Base-by-base conservation (phyloP, 148 eudicot species). In the Vaccinium darrowii region DNA sequence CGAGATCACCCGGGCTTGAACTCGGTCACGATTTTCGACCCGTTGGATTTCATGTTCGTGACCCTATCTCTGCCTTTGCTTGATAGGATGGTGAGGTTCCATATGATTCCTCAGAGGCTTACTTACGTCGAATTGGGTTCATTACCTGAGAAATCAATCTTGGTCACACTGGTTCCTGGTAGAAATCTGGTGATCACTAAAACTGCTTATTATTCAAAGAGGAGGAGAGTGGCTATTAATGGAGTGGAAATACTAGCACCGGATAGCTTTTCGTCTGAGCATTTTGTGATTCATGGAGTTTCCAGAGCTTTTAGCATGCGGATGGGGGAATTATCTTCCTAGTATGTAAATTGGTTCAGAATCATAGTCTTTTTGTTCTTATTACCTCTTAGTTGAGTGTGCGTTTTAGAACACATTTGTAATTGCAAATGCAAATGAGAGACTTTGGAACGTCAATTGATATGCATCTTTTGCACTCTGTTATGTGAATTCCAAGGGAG, bases 261-360 rank as follows among this genome's bases (percentile, higher is more conserved):
- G 16, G 93, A 92, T 86, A 76, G 87, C 39, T 90, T 88, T 84
- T 81, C 87, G 25, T 86, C 93, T 1, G 50, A 83, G 52, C 86
- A 84, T 53, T 86, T 92, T 67, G 85, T 87, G 36, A 89, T 92
- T 51, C 97, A 91, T 92, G 94, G 92, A 83, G 90, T 94, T 83
- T 88, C 94, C 18, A 53, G 90, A 81, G 90, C 89, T 86, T 85
- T 94, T 15, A 82, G 83, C 9, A 74, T 86, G 82, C 85, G 79
- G 58, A 74, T 86, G 82, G 87, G 79, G 58, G 81, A 91, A 54
- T 84, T 33, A 33, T 1, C 36, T 77, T 85, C 85, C 86, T 3
- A 83, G 77, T 16, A 2, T 73, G 16, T 27, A 25, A 69, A 3
- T 69, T 25, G 72, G 72, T 25, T 5, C 74, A 27, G 73, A 67